These are phyloP conservation scores for Verticillium dahliae DNA, from an alignment of 2,329 filamentous ascomycete species.

Conservation along the genomic window DNA sequence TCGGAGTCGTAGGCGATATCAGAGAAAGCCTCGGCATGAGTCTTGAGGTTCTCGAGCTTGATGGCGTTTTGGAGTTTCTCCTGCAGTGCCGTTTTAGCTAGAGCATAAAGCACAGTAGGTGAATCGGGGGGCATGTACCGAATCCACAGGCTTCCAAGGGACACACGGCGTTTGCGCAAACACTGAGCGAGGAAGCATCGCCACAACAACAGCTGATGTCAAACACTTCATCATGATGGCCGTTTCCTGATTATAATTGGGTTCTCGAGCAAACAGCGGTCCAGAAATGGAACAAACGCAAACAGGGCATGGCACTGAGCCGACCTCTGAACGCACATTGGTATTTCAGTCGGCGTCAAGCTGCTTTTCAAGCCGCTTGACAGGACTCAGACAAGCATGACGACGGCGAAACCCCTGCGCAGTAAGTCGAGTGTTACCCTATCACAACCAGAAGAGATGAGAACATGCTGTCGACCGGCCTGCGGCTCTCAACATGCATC, in stretches of 20 bases:
- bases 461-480: background rate
- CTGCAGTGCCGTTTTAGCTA: conserved; percentile 5
- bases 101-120: background rate
- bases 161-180: conserved; percentile 1
- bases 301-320: background rate
- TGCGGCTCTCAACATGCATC: background rate
- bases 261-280: background rate
- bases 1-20: conserved; percentile 21
- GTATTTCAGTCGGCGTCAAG: background rate
- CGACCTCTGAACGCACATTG: background rate
- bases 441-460: background rate
- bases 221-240: background rate
- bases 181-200: background rate
- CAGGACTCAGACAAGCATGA: background rate
- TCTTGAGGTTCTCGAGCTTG: conserved; percentile 16
- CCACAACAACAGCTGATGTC: background rate
- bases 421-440: background rate
- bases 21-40: conserved; percentile 21
- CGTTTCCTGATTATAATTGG: background rate
- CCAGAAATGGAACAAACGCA: background rate
- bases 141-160: background rate
- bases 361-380: background rate
- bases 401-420: background rate
- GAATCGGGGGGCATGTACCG: background rate
- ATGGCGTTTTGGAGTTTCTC: conserved; percentile 17